Evolutionary conservation across 2,329 filamentous ascomycete genomes (phyloP), one percentile per base, ranked within the genome.

Genomic region (Trichoderma sp.): DNA sequence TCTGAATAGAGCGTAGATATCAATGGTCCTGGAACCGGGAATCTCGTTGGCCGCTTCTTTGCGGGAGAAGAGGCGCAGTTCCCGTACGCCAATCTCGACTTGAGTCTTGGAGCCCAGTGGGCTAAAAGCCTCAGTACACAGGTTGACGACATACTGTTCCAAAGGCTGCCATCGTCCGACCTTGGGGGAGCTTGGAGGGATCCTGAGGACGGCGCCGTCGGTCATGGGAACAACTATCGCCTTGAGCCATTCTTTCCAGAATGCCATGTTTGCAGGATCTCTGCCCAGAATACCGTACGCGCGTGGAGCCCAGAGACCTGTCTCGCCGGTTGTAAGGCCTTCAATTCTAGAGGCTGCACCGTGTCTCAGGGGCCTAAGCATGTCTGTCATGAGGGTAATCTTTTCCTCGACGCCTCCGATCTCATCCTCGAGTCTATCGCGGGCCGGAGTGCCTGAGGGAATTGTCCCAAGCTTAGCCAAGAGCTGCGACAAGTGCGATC

Each of bases 211-310:
- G 16, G 89, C 91, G 24, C 96, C 95, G 81, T 97, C 95, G 1
- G 92, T 95, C 97, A 98, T 99, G 33, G 97, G 97, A 27, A 98
- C 94, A n/a, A 97, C 88, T 11, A 98, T 90, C 7, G 96, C 95
- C 84, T 95, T 93, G 65, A 99, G 89, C 97, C 97, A 99, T 83
- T 99, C 97, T 84, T 98, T 98, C 95, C 96, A 99, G 85, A 99
- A 98, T 38, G 92, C 91, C 78, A 95, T 95, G 85, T 97, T 90
- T 76, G 91, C 93, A 14, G 89, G 88, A 82, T 99, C 97, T 77
- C 94, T 90, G 41, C 97, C 97, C 77, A 99, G 88, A 77, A 99
- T 93, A 75, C 97, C 97, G 82, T 97, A 99, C 1, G 96, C 95
- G 78, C 97, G 90, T 21, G 97, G 97, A 68, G 95, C 95, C 97